phyloP scores from a whole-genome alignment of 257 asterid species.

The Jacaranda copaia region DNA sequence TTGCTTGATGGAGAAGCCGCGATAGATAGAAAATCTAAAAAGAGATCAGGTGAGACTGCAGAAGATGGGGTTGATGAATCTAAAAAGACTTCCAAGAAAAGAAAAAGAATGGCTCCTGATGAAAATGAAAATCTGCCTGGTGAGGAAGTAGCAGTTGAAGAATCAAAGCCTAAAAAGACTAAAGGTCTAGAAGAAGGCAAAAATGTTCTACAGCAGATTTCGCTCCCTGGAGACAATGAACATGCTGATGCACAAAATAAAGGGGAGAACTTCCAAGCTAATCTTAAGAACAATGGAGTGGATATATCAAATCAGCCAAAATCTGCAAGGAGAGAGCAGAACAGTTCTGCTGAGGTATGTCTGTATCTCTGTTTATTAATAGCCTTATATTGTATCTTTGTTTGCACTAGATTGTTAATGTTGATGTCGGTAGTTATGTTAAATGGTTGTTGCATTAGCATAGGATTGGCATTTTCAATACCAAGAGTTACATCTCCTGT shows the following conservation, averaged over 20 bases:
- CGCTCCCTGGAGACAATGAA: slow-evolving; percentile 35
- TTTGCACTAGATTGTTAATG: neutral
- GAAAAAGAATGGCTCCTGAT: slow-evolving; percentile 59
- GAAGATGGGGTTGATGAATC: slow-evolving; percentile 51
- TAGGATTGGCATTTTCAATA: neutral
- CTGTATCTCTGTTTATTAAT: slow-evolving; percentile 18
- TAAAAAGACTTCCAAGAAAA: slow-evolving; percentile 67
- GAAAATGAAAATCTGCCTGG: slow-evolving; percentile 53
- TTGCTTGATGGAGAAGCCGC: slow-evolving; percentile 14
- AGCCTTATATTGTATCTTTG: slow-evolving; percentile 9
- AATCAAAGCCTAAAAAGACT: slow-evolving; percentile 69
- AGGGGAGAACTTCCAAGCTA: slow-evolving; percentile 27
- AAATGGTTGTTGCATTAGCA: slow-evolving; percentile 2
- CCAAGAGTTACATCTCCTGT: neutral
- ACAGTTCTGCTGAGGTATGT: slow-evolving; percentile 67
- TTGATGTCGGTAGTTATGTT: slow-evolving; percentile 2
- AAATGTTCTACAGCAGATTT: slow-evolving; percentile 34
- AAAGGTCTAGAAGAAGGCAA: slow-evolving; percentile 53
- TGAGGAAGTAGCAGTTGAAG: slow-evolving; percentile 52
- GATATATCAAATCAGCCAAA: slow-evolving; percentile 48
- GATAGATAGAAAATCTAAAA: slow-evolving; percentile 38
- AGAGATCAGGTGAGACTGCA: slow-evolving; percentile 41
- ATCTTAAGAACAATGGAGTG: slow-evolving; percentile 40
- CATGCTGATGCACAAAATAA: slow-evolving; percentile 30
- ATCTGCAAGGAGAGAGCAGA: slow-evolving; percentile 51